phyloP scores from a whole-genome alignment of 2,329 filamentous ascomycete species.

The Fusarium guadeloupense region DNA sequence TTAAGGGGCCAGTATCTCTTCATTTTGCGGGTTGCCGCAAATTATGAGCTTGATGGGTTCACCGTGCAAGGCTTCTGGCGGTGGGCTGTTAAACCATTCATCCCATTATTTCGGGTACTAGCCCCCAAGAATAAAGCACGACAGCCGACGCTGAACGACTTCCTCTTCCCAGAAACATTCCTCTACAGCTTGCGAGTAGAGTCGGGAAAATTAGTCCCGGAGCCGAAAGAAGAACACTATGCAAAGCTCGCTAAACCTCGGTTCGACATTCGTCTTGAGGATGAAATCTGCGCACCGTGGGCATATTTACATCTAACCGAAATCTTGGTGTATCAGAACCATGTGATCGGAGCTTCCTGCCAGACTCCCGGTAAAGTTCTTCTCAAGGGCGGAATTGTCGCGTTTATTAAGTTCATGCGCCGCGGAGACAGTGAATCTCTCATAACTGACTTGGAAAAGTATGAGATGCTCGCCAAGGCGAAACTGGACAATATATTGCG shows the following conservation, averaged over 20 bases:
- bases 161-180: constrained; percentile 21
- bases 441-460: constrained; percentile 18
- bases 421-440: constrained; percentile 6
- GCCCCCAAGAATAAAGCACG: neutral
- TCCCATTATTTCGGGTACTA: neutral
- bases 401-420: constrained; percentile 20
- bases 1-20: constrained; percentile 36
- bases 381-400: neutral
- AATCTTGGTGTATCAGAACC: neutral
- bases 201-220: constrained; percentile 6
- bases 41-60: constrained; percentile 34
- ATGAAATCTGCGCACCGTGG: constrained; percentile 18
- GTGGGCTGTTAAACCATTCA: constrained; percentile 29
- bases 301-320: constrained; percentile 22
- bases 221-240: neutral
- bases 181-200: constrained; percentile 22
- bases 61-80: constrained; percentile 40
- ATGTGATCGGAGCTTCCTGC: neutral
- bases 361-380: constrained; percentile 10
- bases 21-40: constrained; percentile 34
- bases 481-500: constrained; percentile 1
- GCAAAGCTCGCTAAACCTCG: too few species aligned
- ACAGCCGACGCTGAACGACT: constrained; percentile 9
- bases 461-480: constrained; percentile 16
- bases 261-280: constrained; percentile 9